Evolutionary conservation across 2,329 filamentous ascomycete species (phyloP).

Genomic region (Monosporascus sp.): DNA sequence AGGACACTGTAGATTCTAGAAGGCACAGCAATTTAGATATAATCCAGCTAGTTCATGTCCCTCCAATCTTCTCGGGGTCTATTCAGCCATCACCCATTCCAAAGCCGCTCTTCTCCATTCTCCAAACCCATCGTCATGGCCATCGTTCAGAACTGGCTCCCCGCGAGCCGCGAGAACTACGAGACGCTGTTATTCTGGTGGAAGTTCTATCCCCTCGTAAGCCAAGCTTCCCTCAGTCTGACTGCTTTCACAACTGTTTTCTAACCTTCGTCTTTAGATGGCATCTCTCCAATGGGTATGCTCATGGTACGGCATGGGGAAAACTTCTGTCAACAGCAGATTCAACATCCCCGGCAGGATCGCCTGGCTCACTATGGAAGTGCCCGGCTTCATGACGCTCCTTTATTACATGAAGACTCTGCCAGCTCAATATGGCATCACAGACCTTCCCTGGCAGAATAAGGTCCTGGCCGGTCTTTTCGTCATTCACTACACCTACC

Average conservation of each 20-base stretch:
- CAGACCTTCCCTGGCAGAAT: constrained; percentile 69
- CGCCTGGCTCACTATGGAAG: constrained; percentile 87
- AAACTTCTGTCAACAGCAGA: constrained; percentile 70
- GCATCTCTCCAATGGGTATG: constrained; percentile 69
- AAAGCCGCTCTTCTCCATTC: background rate
- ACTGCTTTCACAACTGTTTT: background rate
- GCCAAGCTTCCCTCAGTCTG: constrained; percentile 12
- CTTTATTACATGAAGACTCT: constrained; percentile 74
- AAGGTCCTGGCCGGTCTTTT: constrained; percentile 69
- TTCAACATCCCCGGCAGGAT: constrained; percentile 86
- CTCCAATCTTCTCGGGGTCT: background rate
- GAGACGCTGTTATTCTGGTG: constrained; percentile 47
- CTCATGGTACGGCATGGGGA: constrained; percentile 88
- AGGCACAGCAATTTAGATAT: background rate
- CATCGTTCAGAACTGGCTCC: constrained; percentile 50
- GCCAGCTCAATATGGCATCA: constrained; percentile 52
- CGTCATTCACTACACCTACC: constrained; percentile 84
- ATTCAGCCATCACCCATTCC: background rate
- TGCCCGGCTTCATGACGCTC: constrained; percentile 69
- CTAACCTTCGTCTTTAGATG: constrained; percentile 45
- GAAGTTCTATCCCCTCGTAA: constrained; percentile 51
- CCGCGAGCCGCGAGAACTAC: constrained; percentile 55
- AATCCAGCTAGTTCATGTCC: background rate
- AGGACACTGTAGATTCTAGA: background rate
- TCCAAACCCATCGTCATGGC: constrained; percentile 31